These are phyloP conservation scores for Argentina anserina DNA, from an alignment of 306 rosid species.

Conservation along the genomic window DNA sequence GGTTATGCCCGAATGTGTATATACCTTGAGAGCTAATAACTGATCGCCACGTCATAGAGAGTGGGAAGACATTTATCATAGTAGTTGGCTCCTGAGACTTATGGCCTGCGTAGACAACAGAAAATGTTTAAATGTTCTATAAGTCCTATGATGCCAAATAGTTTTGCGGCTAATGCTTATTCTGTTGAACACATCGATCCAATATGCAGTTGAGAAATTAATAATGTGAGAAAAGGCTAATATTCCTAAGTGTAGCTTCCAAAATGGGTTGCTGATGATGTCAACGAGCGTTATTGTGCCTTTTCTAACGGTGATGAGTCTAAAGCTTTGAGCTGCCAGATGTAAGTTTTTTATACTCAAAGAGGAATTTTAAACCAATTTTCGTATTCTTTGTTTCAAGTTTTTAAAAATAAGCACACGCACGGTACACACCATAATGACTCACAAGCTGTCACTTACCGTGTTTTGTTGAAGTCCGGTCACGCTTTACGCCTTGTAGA, in stretches of 20 bases:
- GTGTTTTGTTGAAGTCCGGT: too few relatives aligned
- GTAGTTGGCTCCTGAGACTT: neutral
- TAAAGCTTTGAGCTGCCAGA: too few relatives aligned
- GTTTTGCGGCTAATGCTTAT: neutral
- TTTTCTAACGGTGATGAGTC: too few relatives aligned
- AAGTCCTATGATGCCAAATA: neutral
- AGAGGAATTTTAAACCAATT: too few relatives aligned
- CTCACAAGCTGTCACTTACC: too few relatives aligned
- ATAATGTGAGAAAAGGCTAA: neutral
- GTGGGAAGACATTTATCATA: neutral
- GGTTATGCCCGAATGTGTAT: neutral
- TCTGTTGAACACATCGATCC: neutral
- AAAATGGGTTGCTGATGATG: neutral
- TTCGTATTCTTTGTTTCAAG: too few relatives aligned
- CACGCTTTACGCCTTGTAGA: too few relatives aligned
- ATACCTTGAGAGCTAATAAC: neutral
- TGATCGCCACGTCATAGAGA: neutral
- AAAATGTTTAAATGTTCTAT: too few relatives aligned
- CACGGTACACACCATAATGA: too few relatives aligned
- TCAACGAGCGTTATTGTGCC: neutral
- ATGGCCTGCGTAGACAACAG: neutral
- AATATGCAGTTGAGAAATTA: neutral
- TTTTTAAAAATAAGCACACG: too few relatives aligned
- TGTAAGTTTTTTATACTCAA: too few relatives aligned
- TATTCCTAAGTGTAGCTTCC: neutral